phyloP scores from a whole-genome alignment of 306 rosid genomes.

The Psophocarpus tetragonolobus region DNA sequence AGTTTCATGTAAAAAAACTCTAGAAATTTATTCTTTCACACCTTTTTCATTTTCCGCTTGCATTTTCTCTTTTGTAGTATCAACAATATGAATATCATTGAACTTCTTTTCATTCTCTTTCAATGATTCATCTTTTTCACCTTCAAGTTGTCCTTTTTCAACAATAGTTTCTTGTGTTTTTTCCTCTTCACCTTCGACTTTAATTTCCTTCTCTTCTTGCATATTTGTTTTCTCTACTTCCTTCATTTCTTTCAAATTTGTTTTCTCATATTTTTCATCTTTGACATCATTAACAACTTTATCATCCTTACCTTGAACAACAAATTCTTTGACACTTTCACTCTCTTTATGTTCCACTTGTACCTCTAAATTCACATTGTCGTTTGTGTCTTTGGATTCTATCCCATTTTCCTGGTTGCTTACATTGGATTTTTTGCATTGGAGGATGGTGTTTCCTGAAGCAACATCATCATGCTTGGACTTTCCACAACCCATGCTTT shows the following conservation, averaged over 20 bases:
- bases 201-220: constrained; percentile 3
- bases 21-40: constrained; percentile 6
- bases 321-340: constrained; percentile 23
- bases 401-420: constrained; percentile 18
- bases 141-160: constrained; percentile 14
- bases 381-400: neutral
- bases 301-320: neutral
- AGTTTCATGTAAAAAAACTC: neutral
- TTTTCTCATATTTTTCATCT: constrained; percentile 23
- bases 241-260: neutral
- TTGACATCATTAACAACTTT: constrained; percentile 20
- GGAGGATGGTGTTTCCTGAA: constrained; percentile 52
- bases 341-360: constrained; percentile 22
- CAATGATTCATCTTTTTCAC: constrained; percentile 28
- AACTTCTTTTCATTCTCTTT: constrained; percentile 25
- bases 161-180: constrained; percentile 27
- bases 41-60: constrained; percentile 37
- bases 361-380: neutral
- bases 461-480: constrained; percentile 75
- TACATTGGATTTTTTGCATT: constrained; percentile 49
- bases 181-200: constrained; percentile 21
- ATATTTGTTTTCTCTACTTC: neutral
- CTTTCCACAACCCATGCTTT: constrained; percentile 79
- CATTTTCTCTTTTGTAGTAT: neutral
- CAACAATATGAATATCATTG: neutral